Evolutionary conservation across 1,284 basidiomycete genomes (phyloP), one percentile per base, ranked within the genome.

Genomic region (Caloboletus firmus): DNA sequence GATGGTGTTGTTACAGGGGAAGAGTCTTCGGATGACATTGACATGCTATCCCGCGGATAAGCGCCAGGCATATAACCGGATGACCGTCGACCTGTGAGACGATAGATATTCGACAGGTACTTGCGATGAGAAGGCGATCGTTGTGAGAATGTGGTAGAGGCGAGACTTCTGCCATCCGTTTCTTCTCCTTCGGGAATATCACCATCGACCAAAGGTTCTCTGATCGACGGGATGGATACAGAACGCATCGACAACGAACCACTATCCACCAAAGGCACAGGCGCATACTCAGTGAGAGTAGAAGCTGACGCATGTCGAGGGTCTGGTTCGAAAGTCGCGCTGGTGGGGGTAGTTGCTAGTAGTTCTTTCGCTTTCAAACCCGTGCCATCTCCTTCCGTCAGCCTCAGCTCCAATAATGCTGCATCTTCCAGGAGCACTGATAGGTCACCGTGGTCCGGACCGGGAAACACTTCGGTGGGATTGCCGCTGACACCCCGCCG

Each of bases 21-120:
- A 41, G 79, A 82, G 60, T 84, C 81, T 56, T 83, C 81, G 0
- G 81, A 82, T 1, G 77, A 79, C 39, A 75, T 68, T n/a, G 81
- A 83, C 49, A 76, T 72, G 57, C 81, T 83, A 37, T 79, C 68
- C 24, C 81, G 73, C 22, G 74, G 69, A 48, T 74, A 74, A 6
- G 69, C 55, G 13, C 71, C 75, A 30, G 75, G 69, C 39, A 72
- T 66, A 20, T 65, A 69, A 12, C 73, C 60, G 3, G 74, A 49
- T 59, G 71, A 53, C 65, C 72, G 47, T 43, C 67, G 67, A 52
- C 72, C 67, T 9, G 78, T 72, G 28, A 83, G 64, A 30, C 76
- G 72, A 46, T 77, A 72, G 42, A 83, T 73, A 37, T 74, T 70
- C 7, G 75, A 63, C 39, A 83, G 64, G 54, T 79, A 81, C 59